Evolutionary conservation across 495 filamentous ascomycete genomes (phyloP), one percentile per base, ranked within the genome.

Genomic region (Hypoxylon fuscum): DNA sequence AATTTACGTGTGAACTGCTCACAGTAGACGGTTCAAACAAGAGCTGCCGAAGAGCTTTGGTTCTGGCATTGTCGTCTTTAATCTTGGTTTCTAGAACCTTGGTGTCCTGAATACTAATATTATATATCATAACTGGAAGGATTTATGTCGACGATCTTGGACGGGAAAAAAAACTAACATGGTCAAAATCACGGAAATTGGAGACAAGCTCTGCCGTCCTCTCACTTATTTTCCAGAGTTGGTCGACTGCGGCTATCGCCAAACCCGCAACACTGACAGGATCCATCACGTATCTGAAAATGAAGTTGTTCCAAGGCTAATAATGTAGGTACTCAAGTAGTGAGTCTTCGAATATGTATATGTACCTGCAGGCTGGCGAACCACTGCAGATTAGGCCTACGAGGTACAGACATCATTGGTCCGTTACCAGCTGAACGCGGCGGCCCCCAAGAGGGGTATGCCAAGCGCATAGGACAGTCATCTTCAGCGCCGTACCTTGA

Each of bases 21-120:
- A 55, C 51, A 55, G 51, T 23, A 6, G 51, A 37, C 17, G 40
- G 41, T 6, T 55, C 29, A 21, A 55, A 55, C 31, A 55, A 45
- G 17, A 55, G 40, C 9, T 55, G 51, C 18, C 51, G 41, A 45
- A 55, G 51, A 23, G 51, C 51, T 38, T 23, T 44, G 6, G 51
- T 55, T 27, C 40, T 41, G 3, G 27, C 10, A 45, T 55, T 55
- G 40, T 55, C 51, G 14, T 55, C 51, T 15, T 44, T 55, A 10
- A 55, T 55, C 15, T 44, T 55, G 2, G 27, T 45, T 29, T 55
- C 51, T 25, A 55, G 37, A 11, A 55, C 41, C 17, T 35, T 44
- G 4, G 40, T 55, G 27, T 55, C 51, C 51, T 55, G 18, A 6
- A 20, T 17, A n/a, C 35, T n/a, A n/a, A 17, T 38, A 15, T 27